Base-by-base conservation (phyloP, 1,139 yeast genomes). In the Zygosaccharomyces pseudobailii region DNA sequence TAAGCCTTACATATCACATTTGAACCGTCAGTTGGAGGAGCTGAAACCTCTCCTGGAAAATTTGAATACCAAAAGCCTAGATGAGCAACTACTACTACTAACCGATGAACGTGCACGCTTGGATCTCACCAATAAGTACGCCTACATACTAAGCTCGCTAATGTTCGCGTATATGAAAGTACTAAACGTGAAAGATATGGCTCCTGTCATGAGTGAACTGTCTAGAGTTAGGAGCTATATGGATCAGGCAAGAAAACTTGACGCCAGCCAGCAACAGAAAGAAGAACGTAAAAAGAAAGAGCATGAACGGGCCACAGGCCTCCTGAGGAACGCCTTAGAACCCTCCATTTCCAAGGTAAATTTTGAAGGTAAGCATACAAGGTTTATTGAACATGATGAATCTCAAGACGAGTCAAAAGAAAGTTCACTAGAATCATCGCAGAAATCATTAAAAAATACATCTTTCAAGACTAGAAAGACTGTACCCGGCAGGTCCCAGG, bases 151-250 rank as follows among this genome's bases (percentile, higher is more conserved):
- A 42, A 55, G 62, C 30, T 63, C 68, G 1, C 48, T 65, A 38
- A 51, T 63, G 47, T 65, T 63, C 41, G 53, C 61, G 2, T 56
- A 59, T 45, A 57, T 60, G 60, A 65, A 65, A 47, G 46, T 65
- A 7, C 45, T 55, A 19, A 52, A 54, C 23, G 53, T 51, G n/a
- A 59, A 58, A 34, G 62, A 63, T 30, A 42, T 59, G 48, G 36
- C 50, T 53, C 80, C 84, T 0, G 76, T 88, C 5, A 79, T 82
- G 82, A 71, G 72, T 23, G 96, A 89, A 63, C 71, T 89, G 45
- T 73, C 72, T 21, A 72, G 95, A 53, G 83, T 89, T 36, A 85
- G 84, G 63, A 65, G 73, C 13, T 84, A 83, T 57, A 84, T 87
- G 83, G 75, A 74, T 36, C 74, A 82, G 60, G 75, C 79, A 39